Evolutionary conservation across 768 basidiomycete species (phyloP).

Genomic region (Pleurotus tuoliensis): DNA sequence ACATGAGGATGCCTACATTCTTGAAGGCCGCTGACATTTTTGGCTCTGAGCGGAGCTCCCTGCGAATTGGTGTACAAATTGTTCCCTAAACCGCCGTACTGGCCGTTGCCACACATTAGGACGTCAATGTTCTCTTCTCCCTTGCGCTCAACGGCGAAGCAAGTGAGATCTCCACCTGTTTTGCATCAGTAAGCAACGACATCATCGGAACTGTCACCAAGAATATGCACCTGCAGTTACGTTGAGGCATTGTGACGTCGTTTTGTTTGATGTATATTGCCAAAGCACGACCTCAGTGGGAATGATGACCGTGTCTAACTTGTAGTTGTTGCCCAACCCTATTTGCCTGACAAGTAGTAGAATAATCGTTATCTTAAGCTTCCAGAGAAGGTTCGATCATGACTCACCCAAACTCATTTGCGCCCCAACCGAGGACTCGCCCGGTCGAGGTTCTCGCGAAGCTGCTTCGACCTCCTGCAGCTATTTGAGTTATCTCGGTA

Average conservation of each 20-base stretch:
- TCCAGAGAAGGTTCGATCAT: slow-evolving; percentile 1
- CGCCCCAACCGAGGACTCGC: slow-evolving; percentile 83
- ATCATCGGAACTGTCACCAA: not conserved
- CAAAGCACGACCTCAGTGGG: slow-evolving; percentile 85
- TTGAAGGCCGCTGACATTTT: slow-evolving; percentile 75
- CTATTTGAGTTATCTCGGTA: slow-evolving; percentile 62
- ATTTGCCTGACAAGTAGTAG: slow-evolving; percentile 54
- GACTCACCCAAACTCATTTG: slow-evolving; percentile 77
- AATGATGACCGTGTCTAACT: slow-evolving; percentile 65
- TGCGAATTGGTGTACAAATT: slow-evolving; percentile 67
- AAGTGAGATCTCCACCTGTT: slow-evolving; percentile 71
- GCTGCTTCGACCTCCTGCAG: slow-evolving; percentile 68
- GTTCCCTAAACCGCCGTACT: slow-evolving; percentile 76
- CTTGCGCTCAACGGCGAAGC: slow-evolving; percentile 65
- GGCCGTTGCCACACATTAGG: slow-evolving; percentile 80
- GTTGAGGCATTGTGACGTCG: slow-evolving; percentile 56
- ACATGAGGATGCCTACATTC: slow-evolving; percentile 63
- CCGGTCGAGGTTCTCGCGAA: slow-evolving; percentile 68
- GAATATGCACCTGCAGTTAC: slow-evolving; percentile 53
- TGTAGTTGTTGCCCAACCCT: slow-evolving; percentile 64
- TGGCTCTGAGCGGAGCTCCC: slow-evolving; percentile 66
- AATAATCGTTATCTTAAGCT: not conserved
- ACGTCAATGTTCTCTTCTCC: slow-evolving; percentile 36
- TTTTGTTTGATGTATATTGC: slow-evolving; percentile 45
- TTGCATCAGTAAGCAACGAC: not conserved